Evolutionary conservation across 2,329 filamentous ascomycete species (phyloP).

Genomic region (Helotiales sp.): DNA sequence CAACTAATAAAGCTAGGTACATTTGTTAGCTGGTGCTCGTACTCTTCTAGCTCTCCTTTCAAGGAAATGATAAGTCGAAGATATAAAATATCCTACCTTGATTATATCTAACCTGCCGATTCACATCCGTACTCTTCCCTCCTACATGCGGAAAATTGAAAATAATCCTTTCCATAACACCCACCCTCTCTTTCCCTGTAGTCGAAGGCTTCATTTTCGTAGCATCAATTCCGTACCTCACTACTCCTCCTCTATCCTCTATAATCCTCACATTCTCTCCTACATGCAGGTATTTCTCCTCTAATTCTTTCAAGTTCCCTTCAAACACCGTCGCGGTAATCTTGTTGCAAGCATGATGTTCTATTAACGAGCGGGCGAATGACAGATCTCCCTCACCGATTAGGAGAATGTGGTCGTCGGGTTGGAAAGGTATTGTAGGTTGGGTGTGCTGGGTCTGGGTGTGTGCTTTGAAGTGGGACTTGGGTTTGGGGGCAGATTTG

Average conservation of each 20-base stretch:
- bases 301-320: conserved; percentile 52
- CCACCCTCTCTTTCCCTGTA: conserved; percentile 15
- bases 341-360: conserved; percentile 64
- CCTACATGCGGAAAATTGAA: conserved; percentile 99
- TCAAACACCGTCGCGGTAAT: conserved; percentile 73
- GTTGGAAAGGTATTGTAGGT: conserved; percentile 66
- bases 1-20: conserved; percentile 66
- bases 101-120: conserved; percentile 90
- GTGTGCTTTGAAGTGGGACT: conserved; percentile 9
- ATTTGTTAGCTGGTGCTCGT: no score
- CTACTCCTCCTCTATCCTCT: conserved; percentile 39
- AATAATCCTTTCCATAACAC: conserved; percentile 70
- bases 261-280: conserved; percentile 57
- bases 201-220: conserved; percentile 56
- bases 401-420: conserved; percentile 69
- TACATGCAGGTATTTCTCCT: conserved; percentile 74
- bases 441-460: conserved; percentile 31
- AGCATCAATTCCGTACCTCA: conserved; percentile 68
- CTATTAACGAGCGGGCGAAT: conserved; percentile 67
- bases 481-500: conserved; percentile 2
- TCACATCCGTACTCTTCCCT: conserved; percentile 88
- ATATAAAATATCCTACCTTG: conserved; percentile 48
- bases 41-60: no score
- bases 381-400: conserved; percentile 81
- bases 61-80: no score